Base-by-base conservation (phyloP, 1,139 yeast species). In the Candida pseudoviswanathii region DNA sequence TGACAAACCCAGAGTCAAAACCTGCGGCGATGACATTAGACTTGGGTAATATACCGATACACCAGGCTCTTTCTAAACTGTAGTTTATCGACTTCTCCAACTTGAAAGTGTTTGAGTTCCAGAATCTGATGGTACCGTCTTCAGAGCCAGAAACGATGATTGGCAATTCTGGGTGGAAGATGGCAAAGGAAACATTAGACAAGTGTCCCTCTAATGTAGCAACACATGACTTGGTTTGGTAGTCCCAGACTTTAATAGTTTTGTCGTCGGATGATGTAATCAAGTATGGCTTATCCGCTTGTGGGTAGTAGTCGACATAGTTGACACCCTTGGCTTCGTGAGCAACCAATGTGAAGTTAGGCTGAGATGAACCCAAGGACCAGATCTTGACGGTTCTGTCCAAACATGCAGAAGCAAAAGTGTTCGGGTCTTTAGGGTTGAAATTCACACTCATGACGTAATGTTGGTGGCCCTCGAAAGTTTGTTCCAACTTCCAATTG, bases 381-480 rank as follows among this genome's bases (percentile, higher is more conserved):
- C 99, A 94, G 56, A 95, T 88, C 70, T 94, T 94, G 51, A 95
- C 96, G 21, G 98, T 91, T 63, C 96, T 86, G 69, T 94, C 99
- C 62, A 95, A 80, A 74, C 96, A 91, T 8, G 96, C 97, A 30
- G 97, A 88, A 3, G 98, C 99, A 79, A 94, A 95, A 39, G 97
- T 92, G 72, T 89, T 91, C 58, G 97, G 94, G 70, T 95, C 99
- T 71, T 92, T 94, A 51, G 99, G 98, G 70, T 94, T 95, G 76
- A 94, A 90, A 47, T 94, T 91, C 48, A 94, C 84, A 53, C 91
- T 83, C 97, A 94, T 92, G 51, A 94, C 94, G 70, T 88, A 94
- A 70, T 94, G 97, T 66, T 85, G 90, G 68, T 94, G 99, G 51
- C 99, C 98, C 69, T 90, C 96, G 66, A 89, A 95, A 36, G 86